Base-by-base conservation (phyloP, 768 basidiomycete species). In the Amanita brunnescens region DNA sequence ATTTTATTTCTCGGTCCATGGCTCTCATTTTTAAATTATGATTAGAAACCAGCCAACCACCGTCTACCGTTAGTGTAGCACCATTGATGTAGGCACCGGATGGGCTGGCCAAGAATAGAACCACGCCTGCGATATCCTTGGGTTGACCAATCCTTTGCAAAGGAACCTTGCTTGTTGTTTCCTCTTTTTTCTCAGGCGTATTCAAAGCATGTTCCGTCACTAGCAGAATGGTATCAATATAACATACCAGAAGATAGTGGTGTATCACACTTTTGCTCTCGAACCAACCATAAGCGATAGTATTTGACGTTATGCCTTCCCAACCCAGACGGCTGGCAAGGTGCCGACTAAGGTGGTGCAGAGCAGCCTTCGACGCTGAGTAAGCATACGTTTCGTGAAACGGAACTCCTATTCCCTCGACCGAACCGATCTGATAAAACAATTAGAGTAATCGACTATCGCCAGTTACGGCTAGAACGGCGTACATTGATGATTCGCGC, bases 61-160 rank as follows among this genome's bases (percentile, higher is more conserved):
- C 83, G 58, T 85, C 83, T 39, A 86, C 61, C 8, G 76, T 66
- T 41, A 85, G 74, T 5, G 81, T 79, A 20, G 81, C 78, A 5
- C 81, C 84, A 32, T 77, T 85, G 41, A 85, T 73, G 64, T 74
- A 85, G 16, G 78, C 71, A 0, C 79, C 82, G 0, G 80, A 83
- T 32, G 73, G 71, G 48, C 78, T 77, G 10, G 79, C 69, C 13
- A 87, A 69, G 70, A 76, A 87, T 51, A 87, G 57, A 38, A 77
- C 80, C 14, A 81, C 70, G 0, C 80, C 83, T 1, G 74, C 80
- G 20, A 86, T 74, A 58, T 87, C 85, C 59, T 84, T 80, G 1
- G 79, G 74, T 16, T 69, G 71, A 4, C 85, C 84, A 42, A 85
- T 75, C 8, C 81, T 69, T 13, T 66, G 68, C 47, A 76, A 64